Percentiles rank a stretch among this genome's conserved stretches.
These are phyloP conservation scores for Suillus brevipes DNA, from an alignment of 768 basidiomycete genomes.

Conservation along the genomic window DNA sequence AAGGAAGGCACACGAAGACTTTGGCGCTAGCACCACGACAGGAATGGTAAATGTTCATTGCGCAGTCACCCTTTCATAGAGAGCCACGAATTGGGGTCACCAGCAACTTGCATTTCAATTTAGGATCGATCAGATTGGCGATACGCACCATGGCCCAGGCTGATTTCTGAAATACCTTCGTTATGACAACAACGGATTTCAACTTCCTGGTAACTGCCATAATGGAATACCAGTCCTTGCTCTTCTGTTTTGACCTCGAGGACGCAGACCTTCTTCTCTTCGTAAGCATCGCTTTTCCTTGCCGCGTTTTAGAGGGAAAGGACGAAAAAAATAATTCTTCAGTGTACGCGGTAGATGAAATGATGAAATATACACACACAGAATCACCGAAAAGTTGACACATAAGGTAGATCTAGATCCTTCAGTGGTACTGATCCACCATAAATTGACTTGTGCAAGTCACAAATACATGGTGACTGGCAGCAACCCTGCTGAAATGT, in stretches of 20 bases:
- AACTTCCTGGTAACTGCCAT: constrained; percentile 67
- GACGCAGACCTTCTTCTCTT: constrained; percentile 55
- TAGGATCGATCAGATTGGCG: not conserved
- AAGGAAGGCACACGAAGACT: not conserved
- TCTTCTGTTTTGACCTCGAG: constrained; percentile 41
- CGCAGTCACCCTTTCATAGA: constrained; percentile 53
- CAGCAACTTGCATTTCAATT: constrained; percentile 31
- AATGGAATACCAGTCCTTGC: constrained; percentile 48
- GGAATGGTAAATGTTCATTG: constrained; percentile 53
- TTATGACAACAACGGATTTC: constrained; percentile 57
- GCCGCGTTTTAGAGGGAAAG: constrained; percentile 42
- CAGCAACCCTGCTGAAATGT: not conserved
- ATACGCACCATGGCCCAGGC: constrained; percentile 51
- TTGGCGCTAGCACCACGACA: not conserved
- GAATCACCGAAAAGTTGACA: constrained; percentile 55
- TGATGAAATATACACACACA: constrained; percentile 38
- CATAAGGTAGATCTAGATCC: constrained; percentile 43
- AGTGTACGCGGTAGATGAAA: not conserved
- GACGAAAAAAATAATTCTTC: constrained; percentile 48
- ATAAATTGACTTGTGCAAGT: not conserved
- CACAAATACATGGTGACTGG: constrained; percentile 7
- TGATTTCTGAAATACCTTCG: constrained; percentile 67
- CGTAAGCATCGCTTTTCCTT: constrained; percentile 51
- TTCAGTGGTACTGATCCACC: constrained; percentile 32
- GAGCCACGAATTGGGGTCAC: constrained; percentile 49